Percentiles rank a stretch among this genome's conserved stretches.
phyloP scores from a whole-genome alignment of 1,284 basidiomycete genomes.

The Cutaneotrichosporon sp. region DNA sequence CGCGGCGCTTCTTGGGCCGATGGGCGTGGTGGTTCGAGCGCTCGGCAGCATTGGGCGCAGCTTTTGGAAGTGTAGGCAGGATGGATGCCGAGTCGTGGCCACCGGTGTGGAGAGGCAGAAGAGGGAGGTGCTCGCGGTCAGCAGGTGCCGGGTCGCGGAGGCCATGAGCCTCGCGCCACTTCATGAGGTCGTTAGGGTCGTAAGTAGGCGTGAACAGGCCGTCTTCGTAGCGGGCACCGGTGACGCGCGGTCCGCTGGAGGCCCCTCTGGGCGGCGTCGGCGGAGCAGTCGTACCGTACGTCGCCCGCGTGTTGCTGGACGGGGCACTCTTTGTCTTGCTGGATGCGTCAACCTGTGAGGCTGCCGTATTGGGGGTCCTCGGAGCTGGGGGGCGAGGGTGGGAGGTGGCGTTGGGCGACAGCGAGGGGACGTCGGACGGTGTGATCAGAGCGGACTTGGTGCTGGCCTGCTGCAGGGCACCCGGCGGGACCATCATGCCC shows the following conservation, averaged over 20 bases:
- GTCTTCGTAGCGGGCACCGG: conserved; percentile 25
- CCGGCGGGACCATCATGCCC: background rate
- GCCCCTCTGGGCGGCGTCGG: background rate
- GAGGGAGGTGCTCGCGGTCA: conserved; percentile 1
- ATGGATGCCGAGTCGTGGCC: conserved; percentile 14
- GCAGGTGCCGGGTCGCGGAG: conserved; percentile 10
- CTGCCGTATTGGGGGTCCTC: background rate
- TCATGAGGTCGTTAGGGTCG: conserved; percentile 30
- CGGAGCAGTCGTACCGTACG: background rate
- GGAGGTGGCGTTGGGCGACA: background rate
- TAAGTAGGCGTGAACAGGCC: conserved; percentile 35
- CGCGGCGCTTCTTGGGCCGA: no score
- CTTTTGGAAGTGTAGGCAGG: background rate
- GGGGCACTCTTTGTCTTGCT: no score
- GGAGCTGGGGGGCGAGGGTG: background rate
- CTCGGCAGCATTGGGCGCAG: no score
- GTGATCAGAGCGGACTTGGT: background rate
- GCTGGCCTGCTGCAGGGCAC: background rate
- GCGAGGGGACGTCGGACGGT: background rate
- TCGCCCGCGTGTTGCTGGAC: background rate
- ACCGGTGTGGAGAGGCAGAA: conserved; percentile 20
- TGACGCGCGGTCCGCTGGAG: conserved; percentile 10
- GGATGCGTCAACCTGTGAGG: background rate
- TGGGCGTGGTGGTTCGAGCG: no score
- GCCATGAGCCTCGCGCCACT: conserved; percentile 26